Evolutionary conservation across 495 filamentous ascomycete genomes (phyloP).

Genomic region (Achaetomiella virescens): DNA sequence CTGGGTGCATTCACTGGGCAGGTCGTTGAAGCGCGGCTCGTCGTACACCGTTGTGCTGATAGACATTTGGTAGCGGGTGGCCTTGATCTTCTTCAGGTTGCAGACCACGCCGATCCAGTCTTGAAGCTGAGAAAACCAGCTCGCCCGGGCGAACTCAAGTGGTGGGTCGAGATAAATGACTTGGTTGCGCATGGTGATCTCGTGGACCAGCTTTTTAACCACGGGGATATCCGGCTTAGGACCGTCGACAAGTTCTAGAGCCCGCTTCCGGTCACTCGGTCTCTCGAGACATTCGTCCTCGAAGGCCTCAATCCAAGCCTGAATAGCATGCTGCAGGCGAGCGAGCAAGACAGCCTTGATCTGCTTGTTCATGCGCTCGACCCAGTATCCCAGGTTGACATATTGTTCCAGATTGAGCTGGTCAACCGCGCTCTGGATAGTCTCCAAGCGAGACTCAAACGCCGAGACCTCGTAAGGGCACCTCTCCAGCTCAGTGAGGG

Average conservation of each 20-base stretch:
- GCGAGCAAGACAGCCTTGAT: constrained; percentile 71
- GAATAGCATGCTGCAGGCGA: constrained; percentile 72
- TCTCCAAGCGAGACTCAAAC: constrained; percentile 74
- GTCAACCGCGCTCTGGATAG: constrained; percentile 83
- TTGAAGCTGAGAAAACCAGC: constrained; percentile 89
- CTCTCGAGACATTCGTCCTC: constrained; percentile 53
- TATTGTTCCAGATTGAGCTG: constrained; percentile 94
- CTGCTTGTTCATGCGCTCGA: constrained; percentile 71
- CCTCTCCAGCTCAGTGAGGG: constrained; percentile 71
- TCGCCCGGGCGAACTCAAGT: constrained; percentile 82
- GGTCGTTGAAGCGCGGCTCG: constrained; percentile 72
- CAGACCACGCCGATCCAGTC: constrained; percentile 89
- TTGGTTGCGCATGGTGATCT: constrained; percentile 94
- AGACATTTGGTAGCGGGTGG: constrained; percentile 88
- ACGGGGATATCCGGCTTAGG: constrained; percentile 45
- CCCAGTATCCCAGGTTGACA: constrained; percentile 84
- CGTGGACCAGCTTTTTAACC: constrained; percentile 69
- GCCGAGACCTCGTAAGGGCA: constrained; percentile 71
- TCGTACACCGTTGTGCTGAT: constrained; percentile 56
- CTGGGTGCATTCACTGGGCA: constrained; percentile 73
- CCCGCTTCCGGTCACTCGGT: constrained; percentile 37
- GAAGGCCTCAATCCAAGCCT: constrained; percentile 79
- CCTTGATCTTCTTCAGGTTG: constrained; percentile 85
- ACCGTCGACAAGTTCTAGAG: constrained; percentile 33
- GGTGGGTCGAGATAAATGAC: constrained; percentile 93